Evolutionary conservation across 75 land plant species (phyloP), one percentile per base, ranked within the genome.

Genomic region (Picea sitchensis): DNA sequence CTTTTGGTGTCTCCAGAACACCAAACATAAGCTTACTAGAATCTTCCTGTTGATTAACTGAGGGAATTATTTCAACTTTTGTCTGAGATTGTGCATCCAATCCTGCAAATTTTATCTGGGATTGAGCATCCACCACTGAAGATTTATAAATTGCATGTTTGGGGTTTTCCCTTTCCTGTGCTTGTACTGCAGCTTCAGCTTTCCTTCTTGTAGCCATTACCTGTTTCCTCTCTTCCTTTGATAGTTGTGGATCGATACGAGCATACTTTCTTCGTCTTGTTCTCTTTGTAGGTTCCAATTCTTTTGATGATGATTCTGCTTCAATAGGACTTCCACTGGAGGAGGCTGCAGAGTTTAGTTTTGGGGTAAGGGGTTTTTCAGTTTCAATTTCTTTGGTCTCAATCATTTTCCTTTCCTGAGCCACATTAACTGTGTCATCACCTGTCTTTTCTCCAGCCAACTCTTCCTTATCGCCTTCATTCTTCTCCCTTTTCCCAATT

Each of bases 211-310:
- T 41, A 81, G 85, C 83, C 31, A 83, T 69, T 30, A 82, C 58
- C n/a, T 64, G 76, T 65, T 83, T 89, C 68, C 85, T 78, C 81
- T 86, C 96, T 80, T 93, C 95, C 18, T 73, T 79, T 57, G 82
- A 14, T 60, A 76, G 76, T 65, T 77, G 75, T 56, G 61, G 86
- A 71, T 87, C 88, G 78, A 84, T 80, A 47, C 79, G 75, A 51
- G 80, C 71, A 56, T 75, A 84, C 78, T 76, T 85, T 72, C 71
- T 89, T 1, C 76, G 79, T 12, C 59, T 80, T 67, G 56, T 51
- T 59, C 54, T 58, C 76, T 80, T 84, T n/a, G 72, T 20, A 21
- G 62, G 80, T 32, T 86, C 90, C 44, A 73, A n/a, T 63, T 75
- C 91, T 74, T 82, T 85, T 7, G 81, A 61, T 30, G 80, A 68